Base-by-base conservation (phyloP, 257 asterid genomes). In the Capsicum chinense region DNA sequence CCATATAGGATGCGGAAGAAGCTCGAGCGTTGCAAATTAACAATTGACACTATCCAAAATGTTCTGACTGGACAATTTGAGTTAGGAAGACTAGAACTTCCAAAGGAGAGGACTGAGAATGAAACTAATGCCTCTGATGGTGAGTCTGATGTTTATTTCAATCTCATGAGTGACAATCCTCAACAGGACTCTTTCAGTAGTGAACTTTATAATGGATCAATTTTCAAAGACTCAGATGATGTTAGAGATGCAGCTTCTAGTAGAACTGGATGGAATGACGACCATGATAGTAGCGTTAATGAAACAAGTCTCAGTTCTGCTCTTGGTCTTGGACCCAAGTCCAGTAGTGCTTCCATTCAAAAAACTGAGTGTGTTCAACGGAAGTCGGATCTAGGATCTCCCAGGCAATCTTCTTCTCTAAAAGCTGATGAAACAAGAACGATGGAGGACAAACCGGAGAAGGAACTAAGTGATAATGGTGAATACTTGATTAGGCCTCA, bases 1-100 rank as follows among this genome's bases (percentile, higher is more conserved):
- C 99, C 98, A 33, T 97, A 92, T 83, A 88, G 99, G 90, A 97
- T 93, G 99, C 95, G 98, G 79, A 97, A 95, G 87, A 97, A 97
- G 88, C 92, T 97, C 64, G 98, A 97, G 80, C 92, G 94, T 78
- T 90, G 94, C 92, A 95, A 93, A 85, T 89, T 92, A 52, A 97
- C 90, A 89, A 87, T 93, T n/a, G 95, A 92, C 62, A 87, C 95
- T 64, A 92, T 97, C 83, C 94, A 93, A 90, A 92, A 86, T 90
- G 92, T 95, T 87, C 88, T 93, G 80, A 87, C 87, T 37, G 98
- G 92, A 63, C 88, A 92, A 39, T 92, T 93, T 90, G 88, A 88
- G 85, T 86, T 92, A 9, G 93, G 87, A 86, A 95, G 92, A 67
- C 90, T 91, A 70, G 98, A 95, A 67, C 86, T 83, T 86, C 82